These are phyloP conservation scores for Beta vulgaris DNA, from an alignment of 148 eudicot genomes.

Conservation along the genomic window DNA sequence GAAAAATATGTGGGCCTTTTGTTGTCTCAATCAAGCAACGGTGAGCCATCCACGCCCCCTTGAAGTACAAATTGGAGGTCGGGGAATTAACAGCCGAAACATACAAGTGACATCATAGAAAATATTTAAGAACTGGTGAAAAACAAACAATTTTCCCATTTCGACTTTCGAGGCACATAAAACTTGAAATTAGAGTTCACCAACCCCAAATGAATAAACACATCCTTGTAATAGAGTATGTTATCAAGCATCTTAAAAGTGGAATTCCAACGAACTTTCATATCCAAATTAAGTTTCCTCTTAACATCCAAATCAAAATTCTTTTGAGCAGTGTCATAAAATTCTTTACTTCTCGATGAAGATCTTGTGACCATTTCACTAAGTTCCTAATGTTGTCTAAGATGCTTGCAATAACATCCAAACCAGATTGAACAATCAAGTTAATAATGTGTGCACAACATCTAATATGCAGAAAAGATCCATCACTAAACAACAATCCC, in stretches of 20 bases:
- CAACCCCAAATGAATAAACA: background rate
- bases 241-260: background rate
- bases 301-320: background rate
- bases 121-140: too few relatives aligned
- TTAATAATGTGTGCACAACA: too few relatives aligned
- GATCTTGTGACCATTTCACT: background rate
- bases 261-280: too few relatives aligned
- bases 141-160: background rate
- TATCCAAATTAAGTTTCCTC: background rate
- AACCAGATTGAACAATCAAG: background rate
- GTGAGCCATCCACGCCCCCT: background rate
- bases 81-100: too few relatives aligned
- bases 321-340: background rate
- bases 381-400: background rate
- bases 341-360: too few relatives aligned
- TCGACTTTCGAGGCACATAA: background rate
- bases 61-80: too few relatives aligned
- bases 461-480: too few relatives aligned
- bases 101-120: too few relatives aligned
- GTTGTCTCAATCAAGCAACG: background rate
- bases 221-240: background rate
- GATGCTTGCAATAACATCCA: background rate
- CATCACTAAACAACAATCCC: background rate
- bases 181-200: background rate
- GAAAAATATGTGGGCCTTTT: background rate